A percentile compares a stretch with the other conserved stretches of the same genome.
These are phyloP conservation scores for Salix koriyanagi DNA, from an alignment of 345 rosid species.

Conservation along the genomic window DNA sequence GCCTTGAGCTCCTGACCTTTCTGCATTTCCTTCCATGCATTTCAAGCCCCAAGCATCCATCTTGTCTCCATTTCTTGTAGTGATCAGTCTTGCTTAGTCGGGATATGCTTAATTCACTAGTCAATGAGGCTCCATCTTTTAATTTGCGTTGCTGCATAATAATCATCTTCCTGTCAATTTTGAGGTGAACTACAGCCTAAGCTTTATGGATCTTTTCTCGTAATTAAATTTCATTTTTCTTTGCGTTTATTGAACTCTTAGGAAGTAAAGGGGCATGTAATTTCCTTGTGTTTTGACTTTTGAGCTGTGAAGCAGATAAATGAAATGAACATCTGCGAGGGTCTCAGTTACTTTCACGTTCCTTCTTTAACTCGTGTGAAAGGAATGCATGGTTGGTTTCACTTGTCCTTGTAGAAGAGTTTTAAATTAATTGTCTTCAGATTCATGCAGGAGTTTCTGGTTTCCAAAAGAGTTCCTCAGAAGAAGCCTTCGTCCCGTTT, in stretches of 20 bases:
- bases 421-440: too few relatives aligned
- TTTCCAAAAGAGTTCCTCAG: too few relatives aligned
- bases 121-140: slow-evolving; percentile 12
- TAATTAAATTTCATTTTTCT: not conserved
- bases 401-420: too few relatives aligned
- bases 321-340: not conserved
- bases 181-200: not conserved
- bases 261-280: not conserved
- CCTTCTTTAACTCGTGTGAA: too few relatives aligned
- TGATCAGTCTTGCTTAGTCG: not conserved
- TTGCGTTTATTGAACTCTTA: not conserved
- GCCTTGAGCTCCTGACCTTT: slow-evolving; percentile 44
- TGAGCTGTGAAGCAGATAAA: not conserved
- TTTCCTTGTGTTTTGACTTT: not conserved
- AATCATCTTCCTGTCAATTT: slow-evolving; percentile 3
- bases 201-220: not conserved
- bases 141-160: slow-evolving; percentile 23
- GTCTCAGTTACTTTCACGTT: too few relatives aligned
- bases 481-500: too few relatives aligned
- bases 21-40: not conserved
- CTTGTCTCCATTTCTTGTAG: slow-evolving; percentile 1
- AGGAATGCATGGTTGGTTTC: too few relatives aligned
- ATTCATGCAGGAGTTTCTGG: too few relatives aligned
- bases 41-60: not conserved
- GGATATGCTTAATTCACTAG: not conserved